These are phyloP conservation scores for Ganoderma multipileum DNA, from an alignment of 1,284 basidiomycete species.

Conservation along the genomic window DNA sequence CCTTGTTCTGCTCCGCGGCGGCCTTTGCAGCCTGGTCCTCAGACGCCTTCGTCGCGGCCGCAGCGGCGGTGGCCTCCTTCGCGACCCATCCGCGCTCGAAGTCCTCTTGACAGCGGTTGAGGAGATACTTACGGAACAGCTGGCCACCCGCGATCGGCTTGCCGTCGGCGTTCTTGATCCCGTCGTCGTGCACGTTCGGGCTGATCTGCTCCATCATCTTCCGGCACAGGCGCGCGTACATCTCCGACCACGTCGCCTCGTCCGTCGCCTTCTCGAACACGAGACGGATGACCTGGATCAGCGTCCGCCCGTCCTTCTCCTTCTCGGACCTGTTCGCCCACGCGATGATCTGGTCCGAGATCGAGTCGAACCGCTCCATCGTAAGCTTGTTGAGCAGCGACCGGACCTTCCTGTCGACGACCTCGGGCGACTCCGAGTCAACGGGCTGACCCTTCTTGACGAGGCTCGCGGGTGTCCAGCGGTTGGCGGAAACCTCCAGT, in stretches of 20 bases:
- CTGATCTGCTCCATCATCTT: conserved; percentile 79
- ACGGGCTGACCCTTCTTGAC: conserved; percentile 42
- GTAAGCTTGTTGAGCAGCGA: conserved; percentile 94
- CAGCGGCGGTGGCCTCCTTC: conserved; percentile 36
- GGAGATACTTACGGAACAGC: conserved; percentile 81
- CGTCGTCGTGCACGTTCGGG: conserved; percentile 86
- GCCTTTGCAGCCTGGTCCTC: conserved; percentile 70
- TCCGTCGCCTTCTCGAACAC: conserved; percentile 95
- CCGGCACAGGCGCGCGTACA: conserved; percentile 80
- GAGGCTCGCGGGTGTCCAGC: conserved; percentile 70
- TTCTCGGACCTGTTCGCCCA: conserved; percentile 95
- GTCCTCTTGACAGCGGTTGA: conserved; percentile 67
- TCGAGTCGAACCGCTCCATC: conserved; percentile 95
- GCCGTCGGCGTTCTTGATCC: conserved; percentile 78
- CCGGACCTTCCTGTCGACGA: conserved; percentile 94
- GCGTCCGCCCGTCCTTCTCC: conserved; percentile 91
- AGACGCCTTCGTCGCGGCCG: conserved; percentile 41
- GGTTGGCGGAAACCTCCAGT: conserved; percentile 80
- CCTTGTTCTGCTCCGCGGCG: conserved; percentile 60
- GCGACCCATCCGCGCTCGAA: conserved; percentile 51
- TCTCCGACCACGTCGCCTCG: conserved; percentile 32
- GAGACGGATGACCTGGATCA: conserved; percentile 94
- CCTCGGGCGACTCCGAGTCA: conserved; percentile 77
- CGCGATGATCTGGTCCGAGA: conserved; percentile 55
- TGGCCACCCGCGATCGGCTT: conserved; percentile 89